Percentiles rank a stretch among this genome's conserved stretches.
phyloP scores from a whole-genome alignment of 345 rosid genomes.

The Salix suchowensis region DNA sequence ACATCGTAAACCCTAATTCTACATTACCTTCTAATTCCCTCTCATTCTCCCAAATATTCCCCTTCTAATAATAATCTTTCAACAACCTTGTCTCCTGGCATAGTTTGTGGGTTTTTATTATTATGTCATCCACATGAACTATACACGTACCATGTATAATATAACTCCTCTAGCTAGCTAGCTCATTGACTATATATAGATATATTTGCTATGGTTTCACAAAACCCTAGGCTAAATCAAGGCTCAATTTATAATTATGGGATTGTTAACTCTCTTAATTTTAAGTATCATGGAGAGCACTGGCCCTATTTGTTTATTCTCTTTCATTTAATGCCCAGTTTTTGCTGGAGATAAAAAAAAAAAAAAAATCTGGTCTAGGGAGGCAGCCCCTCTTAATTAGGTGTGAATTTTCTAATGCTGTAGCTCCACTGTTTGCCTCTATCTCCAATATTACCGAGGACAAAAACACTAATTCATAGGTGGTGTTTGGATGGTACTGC shows the following conservation, averaged over 20 bases:
- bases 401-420: conserved; percentile 7
- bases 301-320: not conserved
- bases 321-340: conserved; percentile 5
- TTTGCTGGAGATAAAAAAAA: not conserved
- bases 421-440: conserved; percentile 1
- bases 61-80: conserved; percentile 28
- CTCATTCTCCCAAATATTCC: conserved; percentile 69
- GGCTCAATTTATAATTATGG: conserved; percentile 2
- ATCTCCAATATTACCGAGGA: not conserved
- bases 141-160: not conserved
- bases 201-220: conserved; percentile 8
- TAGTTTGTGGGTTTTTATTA: conserved; percentile 22
- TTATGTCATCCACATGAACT: conserved; percentile 20
- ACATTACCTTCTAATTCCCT: conserved; percentile 57
- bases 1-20: conserved; percentile 41
- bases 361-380: not conserved
- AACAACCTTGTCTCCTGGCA: conserved; percentile 21
- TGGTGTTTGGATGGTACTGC: conserved; percentile 13
- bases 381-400: not conserved
- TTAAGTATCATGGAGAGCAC: conserved; percentile 7
- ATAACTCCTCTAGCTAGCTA: not conserved
- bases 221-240: conserved; percentile 44
- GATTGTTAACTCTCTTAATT: conserved; percentile 9
- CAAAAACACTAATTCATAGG: conserved; percentile 22
- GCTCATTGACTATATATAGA: conserved; percentile 7